Base-by-base conservation (phyloP, 108 stramenopile genomes). In the Cyclotella atomus region DNA sequence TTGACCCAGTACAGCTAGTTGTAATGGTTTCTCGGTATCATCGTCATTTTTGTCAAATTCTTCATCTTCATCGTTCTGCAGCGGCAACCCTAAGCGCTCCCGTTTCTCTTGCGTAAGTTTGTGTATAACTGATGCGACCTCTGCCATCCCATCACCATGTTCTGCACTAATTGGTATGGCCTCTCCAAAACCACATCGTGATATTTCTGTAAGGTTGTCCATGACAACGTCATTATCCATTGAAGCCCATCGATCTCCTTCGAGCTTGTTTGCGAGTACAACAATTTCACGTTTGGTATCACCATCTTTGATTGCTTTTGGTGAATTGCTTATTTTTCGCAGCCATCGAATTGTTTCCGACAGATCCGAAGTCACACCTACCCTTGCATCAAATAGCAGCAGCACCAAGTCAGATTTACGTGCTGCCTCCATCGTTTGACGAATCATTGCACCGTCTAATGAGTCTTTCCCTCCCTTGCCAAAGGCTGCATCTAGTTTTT, bases 1-100 rank as follows among this genome's bases (percentile, higher is more conserved):
- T 20, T 91, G 83, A 15, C 96, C 96, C 67, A 97, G 67, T 46
- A 97, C 87, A 12, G 96, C 96, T 59, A 97, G 79, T 75, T 90
- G 91, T 43, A 95, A 49, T 16, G 91, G 88, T 66, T 92, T 92
- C 24, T 83, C 75, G 17, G 61, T 49, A 8, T 53, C 10, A 9
- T 60, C 25, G 57, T 34, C 15, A 56, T 57, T 60, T 17, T 33
- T 36, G 32, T 70, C 55, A 3, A 4, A 41, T n/a, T 35, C 57
- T 33, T 67, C 47, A 30, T 62, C 53, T 45, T 54, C 64, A 21
- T 65, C 74, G 24, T 36, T 28, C 0, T 64, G 59, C 20, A 65
- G 19, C 17, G 80, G 65, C 30, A 71, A 56, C n/a, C 80, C 87
- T 7, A 65, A 54, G 19, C 77, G 69, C 53, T 45, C 28, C 65